These are phyloP conservation scores for Jacaranda mimosifolia DNA, from an alignment of 257 asterid species.

Conservation along the genomic window DNA sequence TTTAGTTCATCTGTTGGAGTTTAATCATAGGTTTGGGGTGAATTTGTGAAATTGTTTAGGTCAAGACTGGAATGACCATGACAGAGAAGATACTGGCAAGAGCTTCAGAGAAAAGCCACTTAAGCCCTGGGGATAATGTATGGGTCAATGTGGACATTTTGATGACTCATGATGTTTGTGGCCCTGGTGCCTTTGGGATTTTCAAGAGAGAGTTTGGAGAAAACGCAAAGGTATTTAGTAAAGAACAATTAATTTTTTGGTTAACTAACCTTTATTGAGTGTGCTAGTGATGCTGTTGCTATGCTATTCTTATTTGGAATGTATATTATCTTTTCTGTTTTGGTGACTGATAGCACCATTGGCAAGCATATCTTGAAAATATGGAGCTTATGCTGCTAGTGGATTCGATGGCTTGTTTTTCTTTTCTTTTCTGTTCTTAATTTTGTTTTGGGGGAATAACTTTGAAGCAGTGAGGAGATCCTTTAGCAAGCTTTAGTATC, in stretches of 20 bases:
- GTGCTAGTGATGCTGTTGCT: not conserved
- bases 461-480: too few relatives aligned
- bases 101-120: constrained; percentile 75
- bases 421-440: too few relatives aligned
- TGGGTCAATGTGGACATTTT: constrained; percentile 90
- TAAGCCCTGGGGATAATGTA: constrained; percentile 89
- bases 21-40: not conserved
- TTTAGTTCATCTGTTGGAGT: not conserved
- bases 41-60: constrained; percentile 48
- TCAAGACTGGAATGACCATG: constrained; percentile 89
- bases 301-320: not conserved
- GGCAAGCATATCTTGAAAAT: too few relatives aligned
- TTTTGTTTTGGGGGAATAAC: too few relatives aligned
- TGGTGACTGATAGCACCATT: too few relatives aligned
- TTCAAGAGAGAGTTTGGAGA: constrained; percentile 92
- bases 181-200: constrained; percentile 82
- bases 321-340: too few relatives aligned
- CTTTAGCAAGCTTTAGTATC: too few relatives aligned
- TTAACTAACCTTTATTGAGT: not conserved
- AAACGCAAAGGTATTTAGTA: constrained; percentile 78
- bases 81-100: constrained; percentile 91
- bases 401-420: too few relatives aligned
- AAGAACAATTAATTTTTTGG: not conserved
- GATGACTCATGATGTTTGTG: constrained; percentile 97
- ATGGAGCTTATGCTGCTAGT: too few relatives aligned